A percentile compares a stretch with the other conserved stretches of the same genome.
Evolutionary conservation across 352 stramenopile genomes (phyloP).

Genomic region (Aphanomyces euteiches): DNA sequence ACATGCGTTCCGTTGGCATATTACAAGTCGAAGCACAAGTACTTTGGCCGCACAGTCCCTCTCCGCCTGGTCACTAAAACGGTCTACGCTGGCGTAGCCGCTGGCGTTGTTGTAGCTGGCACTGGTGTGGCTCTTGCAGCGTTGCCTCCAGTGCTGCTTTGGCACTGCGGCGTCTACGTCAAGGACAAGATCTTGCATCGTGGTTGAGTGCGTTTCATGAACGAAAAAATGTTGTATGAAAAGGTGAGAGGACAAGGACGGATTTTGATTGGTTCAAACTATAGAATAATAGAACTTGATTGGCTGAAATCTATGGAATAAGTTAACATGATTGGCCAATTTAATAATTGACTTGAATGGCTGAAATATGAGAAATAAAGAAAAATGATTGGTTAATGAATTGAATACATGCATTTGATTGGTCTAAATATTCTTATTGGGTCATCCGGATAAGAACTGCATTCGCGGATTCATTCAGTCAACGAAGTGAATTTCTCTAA

Average conservation of each 20-base stretch:
- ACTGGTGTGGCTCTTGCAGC: neutral
- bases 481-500: conserved; percentile 23
- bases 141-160: neutral
- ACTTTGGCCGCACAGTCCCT: conserved; percentile 20
- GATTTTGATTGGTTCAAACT: neutral
- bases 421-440: conserved; percentile 22
- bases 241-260: too few species aligned
- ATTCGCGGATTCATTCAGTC: neutral
- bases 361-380: too few species aligned
- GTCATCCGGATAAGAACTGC: neutral
- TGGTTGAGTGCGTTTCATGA: too few species aligned
- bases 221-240: too few species aligned
- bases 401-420: conserved; percentile 1
- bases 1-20: conserved; percentile 21
- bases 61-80: conserved; percentile 23
- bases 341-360: too few species aligned
- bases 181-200: conserved; percentile 12
- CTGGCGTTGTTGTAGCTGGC: conserved; percentile 1
- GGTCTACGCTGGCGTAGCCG: conserved; percentile 3
- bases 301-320: neutral
- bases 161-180: conserved; percentile 18
- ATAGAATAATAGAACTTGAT: neutral
- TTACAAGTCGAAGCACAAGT: conserved; percentile 19
- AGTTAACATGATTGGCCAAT: conserved; percentile 2
- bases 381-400: too few species aligned